Evolutionary conservation across 2,329 filamentous ascomycete species (phyloP).

Genomic region (Fusarium subglutinans): DNA sequence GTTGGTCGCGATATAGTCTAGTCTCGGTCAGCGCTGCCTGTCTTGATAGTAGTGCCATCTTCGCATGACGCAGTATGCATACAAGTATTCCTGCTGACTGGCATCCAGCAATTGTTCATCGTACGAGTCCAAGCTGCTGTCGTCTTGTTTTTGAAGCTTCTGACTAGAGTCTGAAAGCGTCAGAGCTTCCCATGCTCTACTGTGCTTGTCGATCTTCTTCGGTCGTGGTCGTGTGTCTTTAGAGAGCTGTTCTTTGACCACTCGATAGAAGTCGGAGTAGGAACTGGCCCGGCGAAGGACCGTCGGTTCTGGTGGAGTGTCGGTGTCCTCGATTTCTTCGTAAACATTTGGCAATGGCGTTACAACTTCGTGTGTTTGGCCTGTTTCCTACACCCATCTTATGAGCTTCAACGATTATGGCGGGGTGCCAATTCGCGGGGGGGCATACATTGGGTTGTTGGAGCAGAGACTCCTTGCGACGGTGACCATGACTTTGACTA

Average conservation of each 20-base stretch:
- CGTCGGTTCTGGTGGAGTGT: conserved; percentile 72
- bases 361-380: conserved; percentile 59
- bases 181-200: conserved; percentile 62
- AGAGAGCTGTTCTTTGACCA: conserved; percentile 64
- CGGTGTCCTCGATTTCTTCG: conserved; percentile 64
- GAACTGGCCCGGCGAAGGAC: conserved; percentile 75
- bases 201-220: conserved; percentile 51
- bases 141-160: conserved; percentile 39
- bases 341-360: conserved; percentile 66
- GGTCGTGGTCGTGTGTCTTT: conserved; percentile 58
- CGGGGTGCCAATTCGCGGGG: conserved; percentile 11
- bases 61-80: conserved; percentile 47
- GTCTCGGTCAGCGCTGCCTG: conserved; percentile 41
- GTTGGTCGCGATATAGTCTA: conserved; percentile 82
- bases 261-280: conserved; percentile 78
- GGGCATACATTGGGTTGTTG: conserved; percentile 67
- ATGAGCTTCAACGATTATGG: conserved; percentile 39
- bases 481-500: conserved; percentile 61
- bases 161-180: conserved; percentile 43
- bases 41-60: not conserved
- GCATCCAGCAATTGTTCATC: conserved; percentile 78
- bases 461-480: conserved; percentile 75
- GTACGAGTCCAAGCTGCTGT: conserved; percentile 47
- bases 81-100: conserved; percentile 87
- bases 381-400: conserved; percentile 57